Base-by-base conservation (phyloP, 2,329 filamentous ascomycete genomes). In the Grosmannia serpens region DNA sequence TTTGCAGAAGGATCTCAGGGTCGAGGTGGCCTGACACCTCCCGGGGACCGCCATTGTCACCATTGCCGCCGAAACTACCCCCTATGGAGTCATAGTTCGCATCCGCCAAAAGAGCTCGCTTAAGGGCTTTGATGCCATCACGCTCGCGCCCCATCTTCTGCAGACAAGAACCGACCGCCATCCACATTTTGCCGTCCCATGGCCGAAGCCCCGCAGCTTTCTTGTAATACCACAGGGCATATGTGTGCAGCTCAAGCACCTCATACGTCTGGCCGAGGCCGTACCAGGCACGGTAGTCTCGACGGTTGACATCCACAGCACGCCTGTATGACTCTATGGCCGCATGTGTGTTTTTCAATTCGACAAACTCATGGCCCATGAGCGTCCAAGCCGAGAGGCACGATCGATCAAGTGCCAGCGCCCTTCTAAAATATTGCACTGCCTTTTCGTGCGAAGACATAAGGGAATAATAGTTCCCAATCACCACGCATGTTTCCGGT, bases 161-260 rank as follows among this genome's bases (percentile, higher is more conserved):
- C 63, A 95, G 85, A 69, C 92, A 96, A 38, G 88, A 88, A 11
- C 89, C 94, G 6, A 99, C 91, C 0, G 94, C 94, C 76, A 94
- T 88, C 94, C 94, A 99, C 89, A 99, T 95, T 72, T 97, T 97
- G 0, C 91, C 89, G 65, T 99, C 94, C 79, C 92, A 96, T 0
- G 92, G 91, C n/a, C 91, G 84, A 1, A 99, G 77, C 0, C 91
- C 89, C 0, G 92, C 92, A 0, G 94, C 94, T 59, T 94, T 90
- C 69, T 97, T 95, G 75, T 96, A 96, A 73, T 99, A 99, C 81
- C 94, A 97, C 0, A 99, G 75, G 1, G 92, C 91, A 70, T 99
- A 99, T 50, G 91, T 91, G 68, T 96, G 89, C 90, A 96, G 96
- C 72, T 99, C 94, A 10, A 99, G 81, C 65, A 99, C 88, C 71